Conservation (phyloP, 345 rosid species). For the Turritis glabra region DNA sequence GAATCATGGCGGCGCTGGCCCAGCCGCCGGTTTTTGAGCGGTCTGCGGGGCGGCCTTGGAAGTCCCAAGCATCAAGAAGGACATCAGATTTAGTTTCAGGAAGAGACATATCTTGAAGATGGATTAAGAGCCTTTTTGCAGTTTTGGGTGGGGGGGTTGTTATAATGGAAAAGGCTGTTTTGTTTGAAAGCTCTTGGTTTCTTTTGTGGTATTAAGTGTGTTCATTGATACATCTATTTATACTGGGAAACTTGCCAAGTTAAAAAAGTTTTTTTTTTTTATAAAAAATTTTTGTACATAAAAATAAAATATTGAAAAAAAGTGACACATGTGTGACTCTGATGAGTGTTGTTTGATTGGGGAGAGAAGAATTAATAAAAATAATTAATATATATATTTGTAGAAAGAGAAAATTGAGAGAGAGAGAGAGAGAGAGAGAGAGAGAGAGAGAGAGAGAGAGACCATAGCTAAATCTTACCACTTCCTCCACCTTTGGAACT, state of each 20-base stretch:
- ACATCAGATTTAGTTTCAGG: constrained; percentile 54
- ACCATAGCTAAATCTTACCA: constrained; percentile 17
- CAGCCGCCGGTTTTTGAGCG: constrained; percentile 80
- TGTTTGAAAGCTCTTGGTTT: constrained; percentile 39
- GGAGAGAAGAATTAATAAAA: constrained; percentile 19
- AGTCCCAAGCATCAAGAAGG: constrained; percentile 90
- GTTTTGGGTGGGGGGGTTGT: background rate
- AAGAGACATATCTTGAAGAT: constrained; percentile 46
- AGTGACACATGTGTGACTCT: constrained; percentile 40
- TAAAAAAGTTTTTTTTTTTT: background rate
- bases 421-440: constrained; percentile 10
- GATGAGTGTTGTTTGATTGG: constrained; percentile 36
- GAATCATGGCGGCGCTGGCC: constrained; percentile 88
- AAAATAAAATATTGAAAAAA: constrained; percentile 8
- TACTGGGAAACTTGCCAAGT: constrained; percentile 35
- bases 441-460: constrained; percentile 19
- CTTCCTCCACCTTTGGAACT: constrained; percentile 44
- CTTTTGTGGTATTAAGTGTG: constrained; percentile 22
- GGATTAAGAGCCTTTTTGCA: background rate
- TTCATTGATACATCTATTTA: constrained; percentile 35
- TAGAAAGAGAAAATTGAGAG: background rate
- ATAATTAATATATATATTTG: background rate
- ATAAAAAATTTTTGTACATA: background rate
- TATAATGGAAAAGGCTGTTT: constrained; percentile 26
- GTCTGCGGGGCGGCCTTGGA: constrained; percentile 74